These are phyloP conservation scores for Diaporthe nobilis DNA, from an alignment of 2,329 filamentous ascomycete genomes.

Conservation along the genomic window DNA sequence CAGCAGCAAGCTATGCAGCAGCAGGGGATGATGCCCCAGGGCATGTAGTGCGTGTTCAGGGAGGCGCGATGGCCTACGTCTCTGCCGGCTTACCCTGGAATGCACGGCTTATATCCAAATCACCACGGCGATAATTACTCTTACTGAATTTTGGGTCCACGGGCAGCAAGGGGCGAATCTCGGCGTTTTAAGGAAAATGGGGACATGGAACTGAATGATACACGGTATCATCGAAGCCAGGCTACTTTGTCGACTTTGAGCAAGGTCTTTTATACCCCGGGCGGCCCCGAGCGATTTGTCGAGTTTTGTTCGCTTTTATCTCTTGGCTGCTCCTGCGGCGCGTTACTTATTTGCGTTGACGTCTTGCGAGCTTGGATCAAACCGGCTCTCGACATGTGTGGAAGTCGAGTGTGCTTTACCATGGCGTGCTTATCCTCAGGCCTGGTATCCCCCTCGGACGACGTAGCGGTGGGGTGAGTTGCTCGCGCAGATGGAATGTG, in stretches of 20 bases:
- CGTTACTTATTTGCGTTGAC: background rate
- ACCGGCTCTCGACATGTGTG: background rate
- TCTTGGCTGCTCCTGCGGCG: background rate
- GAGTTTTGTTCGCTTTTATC: background rate
- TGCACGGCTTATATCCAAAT: background rate
- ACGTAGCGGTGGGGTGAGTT: background rate
- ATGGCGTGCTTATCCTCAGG: background rate
- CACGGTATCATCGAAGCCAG: constrained; percentile 32
- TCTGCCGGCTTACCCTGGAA: background rate
- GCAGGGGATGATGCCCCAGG: constrained; percentile 69
- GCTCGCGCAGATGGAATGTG: background rate
- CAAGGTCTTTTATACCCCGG: constrained; percentile 41
- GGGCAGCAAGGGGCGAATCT: constrained; percentile 8
- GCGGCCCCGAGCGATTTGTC: constrained; percentile 26
- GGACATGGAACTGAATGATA: constrained; percentile 29
- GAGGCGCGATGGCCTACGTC: background rate
- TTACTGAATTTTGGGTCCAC: background rate
- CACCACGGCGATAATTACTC: constrained; percentile 5
- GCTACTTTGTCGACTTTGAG: constrained; percentile 31
- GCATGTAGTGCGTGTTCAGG: constrained; percentile 55
- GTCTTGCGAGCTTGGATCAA: background rate
- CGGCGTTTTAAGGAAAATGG: constrained; percentile 33
- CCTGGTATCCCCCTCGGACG: background rate
- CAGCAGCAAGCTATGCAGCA: constrained; percentile 53
- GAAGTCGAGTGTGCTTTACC: background rate